Conservation (phyloP, 805 yeast species). For the Blastobotrys attinorum region DNA sequence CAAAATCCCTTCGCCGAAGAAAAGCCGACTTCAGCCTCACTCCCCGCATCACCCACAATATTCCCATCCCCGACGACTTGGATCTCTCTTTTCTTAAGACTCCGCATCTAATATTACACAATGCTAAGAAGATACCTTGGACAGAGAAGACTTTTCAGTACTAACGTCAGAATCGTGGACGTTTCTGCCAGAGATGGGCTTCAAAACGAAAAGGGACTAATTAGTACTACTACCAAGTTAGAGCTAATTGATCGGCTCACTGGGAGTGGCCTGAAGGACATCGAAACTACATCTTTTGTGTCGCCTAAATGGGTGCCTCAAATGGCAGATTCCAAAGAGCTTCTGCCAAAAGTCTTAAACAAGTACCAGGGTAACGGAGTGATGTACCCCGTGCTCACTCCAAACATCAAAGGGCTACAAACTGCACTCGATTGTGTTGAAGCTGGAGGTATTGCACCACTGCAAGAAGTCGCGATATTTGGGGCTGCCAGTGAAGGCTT, state of each 20-base stretch:
- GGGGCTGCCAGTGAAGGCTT: constrained; percentile 28
- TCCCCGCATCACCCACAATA: too few relatives aligned
- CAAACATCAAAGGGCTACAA: constrained; percentile 26
- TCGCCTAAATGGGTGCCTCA: constrained; percentile 32
- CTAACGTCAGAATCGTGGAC: constrained; percentile 22
- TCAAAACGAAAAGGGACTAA: constrained; percentile 23
- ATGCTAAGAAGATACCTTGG: background rate
- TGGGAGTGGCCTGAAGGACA: constrained; percentile 18
- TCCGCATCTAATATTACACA: too few relatives aligned
- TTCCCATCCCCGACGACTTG: too few relatives aligned
- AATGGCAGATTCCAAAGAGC: constrained; percentile 25
- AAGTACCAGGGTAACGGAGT: constrained; percentile 15
- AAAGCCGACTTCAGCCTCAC: too few relatives aligned
- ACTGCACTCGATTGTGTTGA: constrained; percentile 17
- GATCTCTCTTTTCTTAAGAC: too few relatives aligned
- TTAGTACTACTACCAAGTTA: constrained; percentile 22
- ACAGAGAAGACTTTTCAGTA: background rate
- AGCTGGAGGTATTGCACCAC: constrained; percentile 10
- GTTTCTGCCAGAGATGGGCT: constrained; percentile 30
- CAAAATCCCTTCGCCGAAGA: too few relatives aligned
- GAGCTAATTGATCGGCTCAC: constrained; percentile 23
- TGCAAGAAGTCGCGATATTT: constrained; percentile 24
- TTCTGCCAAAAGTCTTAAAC: constrained; percentile 12
- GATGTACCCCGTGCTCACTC: constrained; percentile 25
- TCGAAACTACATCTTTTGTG: constrained; percentile 27